phyloP scores from a whole-genome alignment of 2,329 filamentous ascomycete species.

The Alternaria consortialis region DNA sequence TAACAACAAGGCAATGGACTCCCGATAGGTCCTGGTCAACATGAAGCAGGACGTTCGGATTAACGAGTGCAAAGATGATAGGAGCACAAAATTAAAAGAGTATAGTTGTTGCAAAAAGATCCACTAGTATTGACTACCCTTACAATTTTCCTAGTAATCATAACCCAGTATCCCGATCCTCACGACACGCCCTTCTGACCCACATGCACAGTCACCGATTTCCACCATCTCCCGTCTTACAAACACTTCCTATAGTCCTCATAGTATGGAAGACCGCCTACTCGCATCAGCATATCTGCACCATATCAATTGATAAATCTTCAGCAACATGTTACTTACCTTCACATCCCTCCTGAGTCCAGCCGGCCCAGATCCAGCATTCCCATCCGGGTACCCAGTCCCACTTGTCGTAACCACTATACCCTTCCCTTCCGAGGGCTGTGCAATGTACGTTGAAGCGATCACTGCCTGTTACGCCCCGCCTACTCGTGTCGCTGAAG shows the following conservation, averaged over 20 bases:
- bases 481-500: neutral
- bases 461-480: neutral
- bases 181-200: no score
- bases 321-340: neutral
- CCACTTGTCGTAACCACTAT: neutral
- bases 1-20: neutral
- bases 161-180: neutral
- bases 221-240: neutral
- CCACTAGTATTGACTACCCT: neutral
- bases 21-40: neutral
- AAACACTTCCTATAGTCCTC: neutral
- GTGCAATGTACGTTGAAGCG: slow-evolving; percentile 7
- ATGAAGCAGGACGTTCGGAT: no score
- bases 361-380: slow-evolving; percentile 11
- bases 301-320: no score
- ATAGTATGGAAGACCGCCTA: neutral
- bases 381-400: slow-evolving; percentile 5
- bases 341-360: slow-evolving; percentile 6
- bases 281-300: neutral
- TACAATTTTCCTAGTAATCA: neutral
- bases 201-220: no score
- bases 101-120: neutral
- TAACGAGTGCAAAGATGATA: neutral
- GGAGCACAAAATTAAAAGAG: neutral
- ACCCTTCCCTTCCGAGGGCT: neutral